Conservation (phyloP, 805 yeast genomes). For the Grigorovia transvaalensis region DNA sequence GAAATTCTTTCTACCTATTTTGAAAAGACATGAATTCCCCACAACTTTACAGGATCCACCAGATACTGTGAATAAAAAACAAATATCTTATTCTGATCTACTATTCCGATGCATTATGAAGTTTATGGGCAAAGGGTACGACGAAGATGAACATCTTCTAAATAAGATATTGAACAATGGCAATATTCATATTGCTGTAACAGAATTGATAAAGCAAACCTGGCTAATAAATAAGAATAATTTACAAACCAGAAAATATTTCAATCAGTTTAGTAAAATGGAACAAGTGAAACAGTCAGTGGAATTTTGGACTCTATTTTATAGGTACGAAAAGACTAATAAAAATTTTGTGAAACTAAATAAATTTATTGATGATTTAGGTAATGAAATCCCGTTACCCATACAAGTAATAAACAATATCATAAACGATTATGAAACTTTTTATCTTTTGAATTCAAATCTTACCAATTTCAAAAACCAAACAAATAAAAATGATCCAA, state of each 20-base stretch:
- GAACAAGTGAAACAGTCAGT: slow-evolving; percentile 31
- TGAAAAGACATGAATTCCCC: slow-evolving; percentile 16
- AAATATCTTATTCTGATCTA: slow-evolving; percentile 14
- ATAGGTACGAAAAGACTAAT: slow-evolving; percentile 41
- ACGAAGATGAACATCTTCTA: slow-evolving; percentile 17
- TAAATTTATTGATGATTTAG: slow-evolving; percentile 37
- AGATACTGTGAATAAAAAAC: slow-evolving; percentile 13
- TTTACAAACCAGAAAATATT: slow-evolving; percentile 25
- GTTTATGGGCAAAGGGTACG: slow-evolving; percentile 13
- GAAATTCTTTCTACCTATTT: slow-evolving; percentile 14
- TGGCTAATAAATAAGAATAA: slow-evolving; percentile 25
- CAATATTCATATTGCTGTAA: slow-evolving; percentile 32
- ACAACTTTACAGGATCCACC: slow-evolving; percentile 11
- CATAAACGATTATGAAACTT: slow-evolving; percentile 26
- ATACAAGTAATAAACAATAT: slow-evolving; percentile 36
- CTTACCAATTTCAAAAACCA: slow-evolving; percentile 11
- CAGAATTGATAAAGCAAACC: slow-evolving; percentile 26
- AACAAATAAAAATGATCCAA: neutral
- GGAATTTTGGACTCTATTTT: slow-evolving; percentile 47
- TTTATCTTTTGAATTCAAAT: slow-evolving; percentile 29
- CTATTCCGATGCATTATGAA: slow-evolving; percentile 16
- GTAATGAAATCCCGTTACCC: slow-evolving; percentile 39
- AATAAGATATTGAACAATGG: slow-evolving; percentile 32
- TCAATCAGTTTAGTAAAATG: slow-evolving; percentile 20
- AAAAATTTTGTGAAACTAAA: slow-evolving; percentile 37